Percentiles rank a stretch among this genome's conserved stretches.
These are phyloP conservation scores for Lanmaoa rubissima DNA, from an alignment of 768 basidiomycete genomes.

Conservation along the genomic window DNA sequence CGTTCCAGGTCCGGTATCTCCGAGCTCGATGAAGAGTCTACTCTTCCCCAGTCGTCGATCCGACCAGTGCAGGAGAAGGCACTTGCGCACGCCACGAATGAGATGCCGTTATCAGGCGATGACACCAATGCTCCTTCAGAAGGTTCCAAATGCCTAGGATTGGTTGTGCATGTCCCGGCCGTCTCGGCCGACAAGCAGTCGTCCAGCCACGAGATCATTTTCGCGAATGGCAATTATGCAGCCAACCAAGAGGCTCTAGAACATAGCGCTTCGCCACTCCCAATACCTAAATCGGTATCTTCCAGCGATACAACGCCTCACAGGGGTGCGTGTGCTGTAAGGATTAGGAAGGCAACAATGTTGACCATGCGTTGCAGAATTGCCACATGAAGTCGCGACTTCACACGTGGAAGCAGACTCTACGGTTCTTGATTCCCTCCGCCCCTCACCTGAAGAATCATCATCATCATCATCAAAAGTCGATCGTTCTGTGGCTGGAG, in stretches of 20 bases:
- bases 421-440: conserved; percentile 1
- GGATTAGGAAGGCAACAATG: neutral
- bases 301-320: conserved; percentile 3
- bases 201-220: conserved; percentile 23
- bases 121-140: conserved; percentile 17
- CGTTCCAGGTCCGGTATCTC: conserved; percentile 28
- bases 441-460: conserved; percentile 4
- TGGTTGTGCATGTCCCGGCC: conserved; percentile 8
- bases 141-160: conserved; percentile 21
- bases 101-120: conserved; percentile 9
- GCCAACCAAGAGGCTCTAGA: conserved; percentile 13
- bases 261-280: conserved; percentile 11
- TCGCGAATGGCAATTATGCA: conserved; percentile 20
- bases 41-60: conserved; percentile 18
- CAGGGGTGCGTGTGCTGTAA: conserved; percentile 16
- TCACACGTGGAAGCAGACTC: conserved; percentile 14
- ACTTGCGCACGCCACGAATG: conserved; percentile 20
- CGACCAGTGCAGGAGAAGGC: conserved; percentile 37
- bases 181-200: conserved; percentile 14
- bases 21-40: conserved; percentile 19
- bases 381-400: conserved; percentile 4
- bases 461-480: conserved; percentile 1
- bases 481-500: conserved; percentile 2
- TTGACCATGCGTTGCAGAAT: conserved; percentile 20
- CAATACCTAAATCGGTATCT: conserved; percentile 7